Conservation (phyloP, 2,329 filamentous ascomycete species). For the Penicillium frequentans region DNA sequence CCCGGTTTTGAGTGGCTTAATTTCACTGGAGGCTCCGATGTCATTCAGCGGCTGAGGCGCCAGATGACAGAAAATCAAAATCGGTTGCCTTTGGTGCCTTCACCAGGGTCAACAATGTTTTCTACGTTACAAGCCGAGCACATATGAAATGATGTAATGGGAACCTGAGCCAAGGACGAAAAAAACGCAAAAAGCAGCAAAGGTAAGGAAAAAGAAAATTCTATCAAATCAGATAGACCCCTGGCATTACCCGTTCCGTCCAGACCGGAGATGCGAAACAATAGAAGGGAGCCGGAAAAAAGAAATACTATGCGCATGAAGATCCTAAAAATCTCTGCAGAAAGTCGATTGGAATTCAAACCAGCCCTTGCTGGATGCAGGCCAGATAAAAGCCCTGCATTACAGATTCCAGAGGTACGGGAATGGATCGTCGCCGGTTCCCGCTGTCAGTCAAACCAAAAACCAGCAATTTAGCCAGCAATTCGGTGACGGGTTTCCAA, state of each 20-base stretch:
- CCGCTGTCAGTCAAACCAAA: constrained; percentile 21
- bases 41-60: constrained; percentile 13
- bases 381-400: constrained; percentile 13
- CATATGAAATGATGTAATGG: background rate
- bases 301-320: background rate
- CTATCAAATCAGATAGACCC: background rate
- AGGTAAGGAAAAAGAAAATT: background rate
- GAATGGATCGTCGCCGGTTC: constrained; percentile 19
- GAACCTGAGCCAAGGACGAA: background rate
- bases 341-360: constrained; percentile 2
- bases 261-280: background rate
- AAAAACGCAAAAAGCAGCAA: background rate
- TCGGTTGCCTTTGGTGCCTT: background rate
- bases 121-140: background rate
- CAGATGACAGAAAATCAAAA: constrained; percentile 10
- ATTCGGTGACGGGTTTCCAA: constrained; percentile 11
- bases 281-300: background rate
- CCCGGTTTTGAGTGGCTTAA: background rate
- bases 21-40: background rate
- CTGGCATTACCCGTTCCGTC: background rate
- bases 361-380: constrained; percentile 13
- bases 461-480: constrained; percentile 7
- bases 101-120: background rate
- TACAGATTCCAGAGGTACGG: constrained; percentile 11
- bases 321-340: background rate